Base-by-base conservation (phyloP, 2,329 filamentous ascomycete genomes). In the Dactylella cylindrospora region DNA sequence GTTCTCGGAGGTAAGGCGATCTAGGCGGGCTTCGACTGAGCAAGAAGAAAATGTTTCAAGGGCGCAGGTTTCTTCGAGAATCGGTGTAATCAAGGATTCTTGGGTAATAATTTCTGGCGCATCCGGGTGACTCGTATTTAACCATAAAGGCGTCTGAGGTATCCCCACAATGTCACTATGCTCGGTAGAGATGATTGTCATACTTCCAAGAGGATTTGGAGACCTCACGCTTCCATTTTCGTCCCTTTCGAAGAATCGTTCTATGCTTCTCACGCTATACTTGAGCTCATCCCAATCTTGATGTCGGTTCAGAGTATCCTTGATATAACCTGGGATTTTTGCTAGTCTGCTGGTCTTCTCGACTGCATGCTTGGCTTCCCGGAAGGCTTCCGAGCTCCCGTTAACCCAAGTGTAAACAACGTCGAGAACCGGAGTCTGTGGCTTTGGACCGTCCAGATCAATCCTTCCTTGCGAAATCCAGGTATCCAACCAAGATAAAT, bases 321-420 rank as follows among this genome's bases (percentile, higher is more conserved):
- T 33, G 5, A 8, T 13, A 23, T 60, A 60, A 15, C 28, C 53
- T 3, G 45, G 35, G 1, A 60, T 45, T 8, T 29, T 28, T n/a
- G 19, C 29, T 6, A 60, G 15, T 15, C 53, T 43, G 22, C 53
- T 60, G 2, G 17, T 29, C 6, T 38, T 29, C 31, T 60, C 53
- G 15, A 60, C 23, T 7, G 23, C 19, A 19, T 60, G 10, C n/a
- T 60, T 60, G 3, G 45, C 53, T n/a, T 32, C 4, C 9, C 17
- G 35, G 32, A 60, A 60, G 10, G 45, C 53, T 15, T 8, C 10
- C 2, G 53, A 60, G 17, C 38, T 51, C 7, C 53, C 53, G 17
- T 60, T 60, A 4, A 60, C 53, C 53, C 53, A 60, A 8, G 53
- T 60, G 19, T 60, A 60, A 5, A 60, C 17, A 12, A 60, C 33